Evolutionary conservation across 208 protist species (phyloP).

Genomic region (Vickermania spadyakhi): DNA sequence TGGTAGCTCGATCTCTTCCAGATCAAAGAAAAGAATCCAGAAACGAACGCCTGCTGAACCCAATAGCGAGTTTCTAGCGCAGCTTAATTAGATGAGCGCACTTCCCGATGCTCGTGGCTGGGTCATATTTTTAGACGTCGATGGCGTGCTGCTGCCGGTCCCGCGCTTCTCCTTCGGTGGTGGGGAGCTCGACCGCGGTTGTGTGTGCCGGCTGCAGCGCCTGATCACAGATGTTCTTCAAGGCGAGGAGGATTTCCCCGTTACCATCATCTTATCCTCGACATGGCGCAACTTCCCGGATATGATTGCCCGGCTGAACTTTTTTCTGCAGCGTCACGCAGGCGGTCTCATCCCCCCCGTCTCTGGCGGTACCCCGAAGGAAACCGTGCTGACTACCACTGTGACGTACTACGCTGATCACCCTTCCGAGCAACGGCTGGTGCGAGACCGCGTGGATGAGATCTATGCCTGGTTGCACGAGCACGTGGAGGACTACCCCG

Average conservation of each 20-base stretch:
- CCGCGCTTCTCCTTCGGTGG: constrained; percentile 76
- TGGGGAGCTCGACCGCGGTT: constrained; percentile 44
- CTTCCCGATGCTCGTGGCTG: constrained; percentile 28
- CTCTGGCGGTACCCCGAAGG: constrained; percentile 53
- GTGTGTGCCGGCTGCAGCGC: constrained; percentile 32
- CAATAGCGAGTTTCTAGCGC: too few relatives aligned
- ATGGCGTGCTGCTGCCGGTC: constrained; percentile 77
- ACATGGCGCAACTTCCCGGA: constrained; percentile 72
- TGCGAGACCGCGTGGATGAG: constrained; percentile 80
- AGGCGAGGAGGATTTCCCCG: constrained; percentile 14
- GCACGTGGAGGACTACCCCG: constrained; percentile 56
- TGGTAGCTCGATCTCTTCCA: too few relatives aligned
- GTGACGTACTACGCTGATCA: constrained; percentile 79
- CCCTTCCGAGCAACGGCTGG: constrained; percentile 61
- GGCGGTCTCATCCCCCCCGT: constrained; percentile 33
- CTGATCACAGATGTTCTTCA: constrained; percentile 39
- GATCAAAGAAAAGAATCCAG: too few relatives aligned
- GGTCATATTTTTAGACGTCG: constrained; percentile 81
- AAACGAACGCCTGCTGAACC: too few relatives aligned
- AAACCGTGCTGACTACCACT: constrained; percentile 44
- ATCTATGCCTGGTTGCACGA: constrained; percentile 65
- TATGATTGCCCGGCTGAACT: constrained; percentile 62
- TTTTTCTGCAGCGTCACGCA: constrained; percentile 28
- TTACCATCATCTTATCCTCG: constrained; percentile 74
- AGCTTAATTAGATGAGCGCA: too few relatives aligned